Base-by-base conservation (phyloP, 345 rosid genomes). In the Brassica cretica region DNA sequence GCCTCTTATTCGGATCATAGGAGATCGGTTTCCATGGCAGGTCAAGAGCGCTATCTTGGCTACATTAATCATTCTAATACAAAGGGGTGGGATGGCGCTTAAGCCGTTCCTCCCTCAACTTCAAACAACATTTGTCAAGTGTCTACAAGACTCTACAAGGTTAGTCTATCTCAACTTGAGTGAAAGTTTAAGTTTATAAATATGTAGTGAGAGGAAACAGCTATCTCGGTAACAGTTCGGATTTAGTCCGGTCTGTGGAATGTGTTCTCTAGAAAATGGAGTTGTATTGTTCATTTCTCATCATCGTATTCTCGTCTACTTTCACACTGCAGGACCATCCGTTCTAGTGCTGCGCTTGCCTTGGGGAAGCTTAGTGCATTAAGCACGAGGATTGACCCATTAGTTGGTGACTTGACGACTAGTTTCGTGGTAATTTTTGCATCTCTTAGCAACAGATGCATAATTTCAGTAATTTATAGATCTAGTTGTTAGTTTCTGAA, bases 1-100 rank as follows among this genome's bases (percentile, higher is more conserved):
- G 90, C 99, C 99, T 51, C 98, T 95, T 66, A 95, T 93, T 76
- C 89, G 97, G 64, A 93, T 95, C 77, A 87, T 95, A 77, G 98
- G 99, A 73, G 98, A 95, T 70, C 90, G 97, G 33, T 95, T 95
- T 82, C 98, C 99, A 55, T 95, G 99, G 99, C 99, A 93, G 84
- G 98, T 95, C 80, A 95, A 95, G 86, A 90, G 96, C 82, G 96
- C 98, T 27, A 95, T 95, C 77, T 86, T 95, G 78, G 87, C 97
- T 30, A 90, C 99, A 7, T 84, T 95, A 69, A 90, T 83, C 79
- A 82, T 91, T 81, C 78, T 95, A 67, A 91, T 93, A 80, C 85
- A 87, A 74, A 91, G 91, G 86, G 98, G 99, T 72, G 98, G 98
- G 66, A 70, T 93, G 60, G 86, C 94, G 11, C 84, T 95, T 76